phyloP scores from a whole-genome alignment of 306 rosid species.

The Dryas drummondii region DNA sequence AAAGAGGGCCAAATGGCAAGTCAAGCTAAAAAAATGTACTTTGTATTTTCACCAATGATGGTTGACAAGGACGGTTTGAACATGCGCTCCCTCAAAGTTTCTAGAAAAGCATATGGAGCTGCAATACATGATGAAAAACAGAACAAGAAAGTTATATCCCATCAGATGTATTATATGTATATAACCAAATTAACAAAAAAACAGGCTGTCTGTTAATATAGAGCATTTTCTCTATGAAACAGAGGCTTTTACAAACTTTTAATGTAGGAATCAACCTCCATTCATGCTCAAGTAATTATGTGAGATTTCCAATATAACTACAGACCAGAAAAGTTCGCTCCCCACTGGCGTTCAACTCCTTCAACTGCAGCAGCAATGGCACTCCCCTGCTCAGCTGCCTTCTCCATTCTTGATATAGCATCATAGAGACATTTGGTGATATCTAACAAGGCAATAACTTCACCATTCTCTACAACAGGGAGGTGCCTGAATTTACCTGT shows the following conservation, averaged over 20 bases:
- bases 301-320: conserved; percentile 21
- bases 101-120: conserved; percentile 80
- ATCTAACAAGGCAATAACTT: conserved; percentile 91
- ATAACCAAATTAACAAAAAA: neutral
- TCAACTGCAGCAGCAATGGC: conserved; percentile 92
- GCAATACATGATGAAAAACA: conserved; percentile 33
- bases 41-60: conserved; percentile 65
- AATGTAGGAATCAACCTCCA: conserved; percentile 20
- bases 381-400: conserved; percentile 89
- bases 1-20: conserved; percentile 2
- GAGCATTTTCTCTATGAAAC: neutral
- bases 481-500: conserved; percentile 97
- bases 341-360: conserved; percentile 82
- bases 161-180: neutral
- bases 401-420: conserved; percentile 91
- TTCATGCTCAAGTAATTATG: conserved; percentile 16
- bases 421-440: conserved; percentile 92
- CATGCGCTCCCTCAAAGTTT: conserved; percentile 87
- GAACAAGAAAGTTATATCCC: conserved; percentile 15
- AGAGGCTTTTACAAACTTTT: neutral
- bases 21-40: conserved; percentile 44
- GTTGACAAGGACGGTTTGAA: conserved; percentile 88
- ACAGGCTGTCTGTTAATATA: neutral
- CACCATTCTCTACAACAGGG: conserved; percentile 95
- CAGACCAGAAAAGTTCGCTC: conserved; percentile 66